Percentiles rank a stretch among this genome's conserved stretches.
phyloP scores from a whole-genome alignment of 2,329 filamentous ascomycete species.

The Botrytis medusae region DNA sequence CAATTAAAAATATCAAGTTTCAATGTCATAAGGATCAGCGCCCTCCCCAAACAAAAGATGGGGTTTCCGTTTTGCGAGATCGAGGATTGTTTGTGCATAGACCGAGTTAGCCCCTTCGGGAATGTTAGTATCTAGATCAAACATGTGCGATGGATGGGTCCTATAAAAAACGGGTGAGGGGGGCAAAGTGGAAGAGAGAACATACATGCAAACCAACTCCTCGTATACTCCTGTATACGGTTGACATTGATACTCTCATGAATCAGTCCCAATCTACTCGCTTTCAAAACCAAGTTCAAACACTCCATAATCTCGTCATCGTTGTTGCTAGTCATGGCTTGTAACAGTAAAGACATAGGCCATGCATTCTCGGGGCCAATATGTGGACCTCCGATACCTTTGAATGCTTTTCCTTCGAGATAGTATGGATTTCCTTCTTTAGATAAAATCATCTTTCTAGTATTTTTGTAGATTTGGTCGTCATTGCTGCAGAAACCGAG shows the following conservation, averaged over 20 bases:
- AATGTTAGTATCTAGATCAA: no score
- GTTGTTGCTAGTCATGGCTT: constrained; percentile 83
- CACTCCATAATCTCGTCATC: constrained; percentile 78
- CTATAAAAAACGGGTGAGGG: no score
- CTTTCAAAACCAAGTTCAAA: constrained; percentile 71
- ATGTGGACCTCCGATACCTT: constrained; percentile 77
- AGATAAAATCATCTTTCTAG: constrained; percentile 62
- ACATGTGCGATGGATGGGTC: no score
- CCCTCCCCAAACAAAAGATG: constrained; percentile 76
- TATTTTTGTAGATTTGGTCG: constrained; percentile 81
- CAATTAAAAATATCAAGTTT: constrained; percentile 15
- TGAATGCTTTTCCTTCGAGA: constrained; percentile 72
- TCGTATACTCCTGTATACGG: constrained; percentile 65
- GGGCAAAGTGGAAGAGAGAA: not conserved
- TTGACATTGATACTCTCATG: constrained; percentile 93
- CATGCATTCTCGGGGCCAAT: constrained; percentile 89
- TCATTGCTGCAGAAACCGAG: constrained; percentile 69
- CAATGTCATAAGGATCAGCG: constrained; percentile 55
- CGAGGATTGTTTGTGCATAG: constrained; percentile 87
- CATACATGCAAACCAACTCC: constrained; percentile 85
- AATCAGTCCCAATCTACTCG: constrained; percentile 74
- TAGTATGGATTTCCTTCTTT: constrained; percentile 75
- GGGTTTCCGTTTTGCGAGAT: constrained; percentile 85
- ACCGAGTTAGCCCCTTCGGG: constrained; percentile 81
- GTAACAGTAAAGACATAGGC: constrained; percentile 93